Evolutionary conservation across 2,329 filamentous ascomycete species (phyloP).

Genomic region (Sordariomycetes sp.): DNA sequence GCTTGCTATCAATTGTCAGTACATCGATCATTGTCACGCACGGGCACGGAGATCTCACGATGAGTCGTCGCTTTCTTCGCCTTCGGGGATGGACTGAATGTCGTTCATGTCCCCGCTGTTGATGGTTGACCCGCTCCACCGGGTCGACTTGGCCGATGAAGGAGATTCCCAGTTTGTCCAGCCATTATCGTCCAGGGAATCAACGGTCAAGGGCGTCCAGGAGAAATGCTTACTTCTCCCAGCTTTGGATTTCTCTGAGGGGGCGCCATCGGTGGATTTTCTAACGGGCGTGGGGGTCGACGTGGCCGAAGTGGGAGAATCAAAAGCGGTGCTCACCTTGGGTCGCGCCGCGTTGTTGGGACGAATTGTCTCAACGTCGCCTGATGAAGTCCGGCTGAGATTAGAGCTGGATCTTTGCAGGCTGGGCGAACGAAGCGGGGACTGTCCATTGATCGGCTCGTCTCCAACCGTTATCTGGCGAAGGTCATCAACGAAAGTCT

Average conservation of each 20-base stretch:
- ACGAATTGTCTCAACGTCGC: conserved; percentile 35
- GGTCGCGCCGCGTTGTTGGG: conserved; percentile 29
- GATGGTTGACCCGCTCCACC: conserved; percentile 56
- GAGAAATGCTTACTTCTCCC: conserved; percentile 45
- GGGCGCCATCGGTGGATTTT: conserved; percentile 12
- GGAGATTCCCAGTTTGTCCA: conserved; percentile 58
- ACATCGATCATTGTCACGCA: not conserved
- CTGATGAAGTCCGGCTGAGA: conserved; percentile 6
- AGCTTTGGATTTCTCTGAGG: conserved; percentile 25
- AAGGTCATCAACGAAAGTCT: conserved; percentile 93
- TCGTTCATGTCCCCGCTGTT: conserved; percentile 30
- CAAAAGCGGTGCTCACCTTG: conserved; percentile 32
- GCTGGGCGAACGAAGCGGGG: conserved; percentile 4
- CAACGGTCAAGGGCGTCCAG: conserved; percentile 48
- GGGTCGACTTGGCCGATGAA: conserved; percentile 43
- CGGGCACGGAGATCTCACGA: conserved; percentile 30
- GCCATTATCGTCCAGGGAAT: conserved; percentile 49
- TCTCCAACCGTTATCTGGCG: conserved; percentile 94
- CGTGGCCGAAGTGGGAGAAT: conserved; percentile 19
- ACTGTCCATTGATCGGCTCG: conserved; percentile 60
- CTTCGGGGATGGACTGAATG: conserved; percentile 36
- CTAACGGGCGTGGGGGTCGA: conserved; percentile 22
- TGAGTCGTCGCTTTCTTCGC: conserved; percentile 33
- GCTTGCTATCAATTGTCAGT: conserved; percentile 2
- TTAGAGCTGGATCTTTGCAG: not conserved